Percentiles rank a stretch among this genome's conserved stretches.
Conservation (phyloP, 208 protist genomes). For the Trypanosoma vivax region DNA sequence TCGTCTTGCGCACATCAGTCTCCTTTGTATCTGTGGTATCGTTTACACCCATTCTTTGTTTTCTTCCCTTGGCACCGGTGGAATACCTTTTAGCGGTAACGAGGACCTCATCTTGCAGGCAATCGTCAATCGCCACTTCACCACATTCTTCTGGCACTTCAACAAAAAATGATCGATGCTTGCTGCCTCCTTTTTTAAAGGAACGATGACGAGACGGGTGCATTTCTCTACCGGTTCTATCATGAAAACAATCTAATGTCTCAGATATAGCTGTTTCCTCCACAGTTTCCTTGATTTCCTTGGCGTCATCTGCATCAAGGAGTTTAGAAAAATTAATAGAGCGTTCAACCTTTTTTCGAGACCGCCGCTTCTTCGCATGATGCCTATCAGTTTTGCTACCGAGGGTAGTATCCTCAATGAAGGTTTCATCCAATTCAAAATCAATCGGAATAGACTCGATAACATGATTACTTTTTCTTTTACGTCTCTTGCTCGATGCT, state of each 20-base stretch:
- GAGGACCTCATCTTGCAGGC: too few relatives aligned
- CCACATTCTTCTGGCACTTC: background rate
- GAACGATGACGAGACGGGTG: background rate
- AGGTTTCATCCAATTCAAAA: background rate
- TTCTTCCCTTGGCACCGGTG: too few relatives aligned
- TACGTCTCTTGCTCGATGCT: background rate
- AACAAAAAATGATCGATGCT: background rate
- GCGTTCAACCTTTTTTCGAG: slow-evolving; percentile 24
- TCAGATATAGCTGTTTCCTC: background rate
- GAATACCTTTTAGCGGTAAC: too few relatives aligned
- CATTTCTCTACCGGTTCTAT: background rate
- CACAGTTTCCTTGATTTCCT: background rate
- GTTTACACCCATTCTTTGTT: too few relatives aligned
- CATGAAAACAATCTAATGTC: background rate
- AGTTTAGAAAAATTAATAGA: slow-evolving; percentile 52
- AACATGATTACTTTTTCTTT: slow-evolving; percentile 3
- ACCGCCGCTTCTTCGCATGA: slow-evolving; percentile 22
- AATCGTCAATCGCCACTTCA: background rate
- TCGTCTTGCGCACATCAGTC: too few relatives aligned
- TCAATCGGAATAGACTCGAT: background rate
- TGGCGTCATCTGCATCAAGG: slow-evolving; percentile 5
- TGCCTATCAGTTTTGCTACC: slow-evolving; percentile 1
- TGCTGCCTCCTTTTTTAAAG: background rate
- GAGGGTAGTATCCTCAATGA: background rate
- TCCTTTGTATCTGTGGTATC: too few relatives aligned